Evolutionary conservation across 2,329 filamentous ascomycete genomes (phyloP).

Genomic region (Alternaria sp.): DNA sequence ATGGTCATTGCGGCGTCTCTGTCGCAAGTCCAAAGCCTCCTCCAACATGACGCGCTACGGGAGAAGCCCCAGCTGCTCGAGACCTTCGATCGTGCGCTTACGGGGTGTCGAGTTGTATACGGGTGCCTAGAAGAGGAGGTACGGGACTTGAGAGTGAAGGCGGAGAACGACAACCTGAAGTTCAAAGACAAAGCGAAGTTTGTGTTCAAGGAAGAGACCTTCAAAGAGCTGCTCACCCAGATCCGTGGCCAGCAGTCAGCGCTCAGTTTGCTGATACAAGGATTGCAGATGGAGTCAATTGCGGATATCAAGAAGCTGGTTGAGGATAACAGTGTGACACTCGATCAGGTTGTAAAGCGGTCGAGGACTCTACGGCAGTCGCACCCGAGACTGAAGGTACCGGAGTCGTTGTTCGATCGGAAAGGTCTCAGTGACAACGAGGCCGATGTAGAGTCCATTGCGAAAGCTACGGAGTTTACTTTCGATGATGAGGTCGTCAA

Average conservation of each 20-base stretch:
- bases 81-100: slow-evolving; percentile 42
- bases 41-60: slow-evolving; percentile 35
- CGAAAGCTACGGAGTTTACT: slow-evolving; percentile 33
- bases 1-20: slow-evolving; percentile 44
- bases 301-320: slow-evolving; percentile 40
- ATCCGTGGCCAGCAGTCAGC: slow-evolving; percentile 45
- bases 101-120: slow-evolving; percentile 43
- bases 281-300: slow-evolving; percentile 46
- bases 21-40: slow-evolving; percentile 38
- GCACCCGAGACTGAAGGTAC: slow-evolving; percentile 38
- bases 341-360: slow-evolving; percentile 36
- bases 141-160: slow-evolving; percentile 27
- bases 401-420: slow-evolving; percentile 32
- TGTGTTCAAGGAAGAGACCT: slow-evolving; percentile 42
- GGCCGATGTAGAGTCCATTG: slow-evolving; percentile 24
- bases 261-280: slow-evolving; percentile 41
- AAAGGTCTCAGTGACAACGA: slow-evolving; percentile 2
- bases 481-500: slow-evolving; percentile 44
- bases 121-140: slow-evolving; percentile 43
- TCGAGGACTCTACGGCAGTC: slow-evolving; percentile 34
- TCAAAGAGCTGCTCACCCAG: slow-evolving; percentile 43
- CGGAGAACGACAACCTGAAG: slow-evolving; percentile 26
- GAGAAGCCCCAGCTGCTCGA: slow-evolving; percentile 39
- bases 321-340: slow-evolving; percentile 33
- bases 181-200: slow-evolving; percentile 37